Conservation (phyloP, 2,329 filamentous ascomycete genomes). For the Claviceps pazoutovae region DNA sequence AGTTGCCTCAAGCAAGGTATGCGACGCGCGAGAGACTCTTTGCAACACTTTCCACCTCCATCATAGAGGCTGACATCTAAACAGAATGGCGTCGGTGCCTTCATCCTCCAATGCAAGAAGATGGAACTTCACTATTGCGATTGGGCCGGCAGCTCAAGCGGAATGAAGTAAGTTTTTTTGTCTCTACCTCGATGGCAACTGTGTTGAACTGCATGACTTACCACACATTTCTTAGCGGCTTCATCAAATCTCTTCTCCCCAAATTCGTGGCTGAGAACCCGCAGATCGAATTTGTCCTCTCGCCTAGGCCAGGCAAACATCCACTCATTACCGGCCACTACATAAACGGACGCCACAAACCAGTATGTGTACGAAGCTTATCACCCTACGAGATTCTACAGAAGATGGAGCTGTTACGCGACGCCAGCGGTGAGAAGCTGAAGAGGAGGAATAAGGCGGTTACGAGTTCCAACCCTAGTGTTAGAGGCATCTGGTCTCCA, state of each 20-base stretch:
- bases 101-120: conserved; percentile 93
- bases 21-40: neutral
- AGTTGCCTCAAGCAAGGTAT: conserved; percentile 40
- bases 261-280: conserved; percentile 71
- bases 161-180: conserved; percentile 61
- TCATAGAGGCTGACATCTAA: conserved; percentile 8
- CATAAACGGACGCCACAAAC: conserved; percentile 77
- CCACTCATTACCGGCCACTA: conserved; percentile 82
- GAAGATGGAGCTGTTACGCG: conserved; percentile 61
- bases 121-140: conserved; percentile 97
- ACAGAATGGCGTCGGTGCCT: conserved; percentile 91
- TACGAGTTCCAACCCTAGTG: conserved; percentile 48
- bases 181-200: neutral
- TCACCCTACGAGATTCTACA: conserved; percentile 65
- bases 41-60: neutral
- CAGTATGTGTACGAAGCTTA: conserved; percentile 80
- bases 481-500: conserved; percentile 57
- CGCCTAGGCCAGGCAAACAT: conserved; percentile 78
- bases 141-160: conserved; percentile 80
- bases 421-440: conserved; percentile 64
- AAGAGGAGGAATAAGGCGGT: conserved; percentile 50
- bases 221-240: conserved; percentile 40
- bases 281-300: conserved; percentile 81
- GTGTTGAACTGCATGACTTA: neutral
- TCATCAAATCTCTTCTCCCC: conserved; percentile 64